Conservation (phyloP, 306 rosid genomes). For the Pachyrhizus erosus region DNA sequence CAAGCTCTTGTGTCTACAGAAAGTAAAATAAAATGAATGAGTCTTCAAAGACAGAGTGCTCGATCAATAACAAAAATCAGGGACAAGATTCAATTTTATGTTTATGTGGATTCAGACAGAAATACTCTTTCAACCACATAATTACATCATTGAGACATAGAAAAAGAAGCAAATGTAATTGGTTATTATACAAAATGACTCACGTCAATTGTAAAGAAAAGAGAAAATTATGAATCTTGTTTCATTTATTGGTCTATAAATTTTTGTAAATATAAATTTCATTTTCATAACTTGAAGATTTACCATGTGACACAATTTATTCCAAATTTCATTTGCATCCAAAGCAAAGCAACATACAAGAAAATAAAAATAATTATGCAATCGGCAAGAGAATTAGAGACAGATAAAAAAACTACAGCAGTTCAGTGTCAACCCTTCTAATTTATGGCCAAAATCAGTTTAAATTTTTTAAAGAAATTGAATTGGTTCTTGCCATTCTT, state of each 20-base stretch:
- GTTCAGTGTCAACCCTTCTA: background rate
- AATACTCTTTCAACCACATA: conserved; percentile 23
- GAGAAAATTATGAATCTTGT: background rate
- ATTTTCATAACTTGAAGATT: background rate
- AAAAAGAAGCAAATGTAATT: conserved; percentile 16
- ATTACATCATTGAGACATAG: background rate
- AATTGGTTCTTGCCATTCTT: background rate
- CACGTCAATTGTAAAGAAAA: background rate
- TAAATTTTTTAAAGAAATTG: background rate
- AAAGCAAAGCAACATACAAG: conserved; percentile 30
- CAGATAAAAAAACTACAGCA: background rate
- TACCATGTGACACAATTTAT: background rate
- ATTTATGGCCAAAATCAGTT: conserved; percentile 1
- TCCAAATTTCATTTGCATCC: conserved; percentile 21
- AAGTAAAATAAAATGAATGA: conserved; percentile 31
- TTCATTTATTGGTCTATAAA: conserved; percentile 14
- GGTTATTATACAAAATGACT: background rate
- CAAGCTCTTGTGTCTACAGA: conserved; percentile 71
- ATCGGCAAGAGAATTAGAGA: conserved; percentile 12
- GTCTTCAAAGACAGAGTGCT: conserved; percentile 18
- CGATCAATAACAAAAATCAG: background rate
- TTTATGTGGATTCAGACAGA: background rate
- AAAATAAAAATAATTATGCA: conserved; percentile 14
- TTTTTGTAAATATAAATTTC: background rate
- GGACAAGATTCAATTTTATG: conserved; percentile 11